These are phyloP conservation scores for Chaetomium tenue DNA, from an alignment of 495 filamentous ascomycete species.

Conservation along the genomic window DNA sequence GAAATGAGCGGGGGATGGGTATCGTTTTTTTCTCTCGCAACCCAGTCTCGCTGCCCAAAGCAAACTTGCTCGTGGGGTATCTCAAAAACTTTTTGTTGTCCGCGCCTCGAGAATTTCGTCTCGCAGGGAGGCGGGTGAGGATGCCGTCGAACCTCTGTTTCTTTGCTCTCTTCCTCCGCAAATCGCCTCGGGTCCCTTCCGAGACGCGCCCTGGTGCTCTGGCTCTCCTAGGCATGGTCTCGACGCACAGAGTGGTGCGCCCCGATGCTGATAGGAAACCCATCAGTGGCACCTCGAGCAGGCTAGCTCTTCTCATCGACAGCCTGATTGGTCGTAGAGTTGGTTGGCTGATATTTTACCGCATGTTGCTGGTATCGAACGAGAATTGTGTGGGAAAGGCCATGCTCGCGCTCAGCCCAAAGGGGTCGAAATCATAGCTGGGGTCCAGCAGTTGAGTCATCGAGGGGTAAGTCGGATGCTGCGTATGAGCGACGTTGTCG, in stretches of 20 bases:
- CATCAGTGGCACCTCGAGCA: background rate
- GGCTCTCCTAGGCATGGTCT: background rate
- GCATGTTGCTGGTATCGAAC: slow-evolving; percentile 66
- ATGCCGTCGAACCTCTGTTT: background rate
- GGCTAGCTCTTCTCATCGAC: background rate
- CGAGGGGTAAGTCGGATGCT: slow-evolving; percentile 49
- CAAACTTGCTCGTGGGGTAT: slow-evolving; percentile 25
- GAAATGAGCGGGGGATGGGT: background rate
- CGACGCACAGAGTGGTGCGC: background rate
- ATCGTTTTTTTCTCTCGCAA: slow-evolving; percentile 14
- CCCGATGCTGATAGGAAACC: background rate
- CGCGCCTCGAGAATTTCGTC: slow-evolving; percentile 9
- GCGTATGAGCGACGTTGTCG: slow-evolving; percentile 35
- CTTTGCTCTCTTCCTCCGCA: background rate
- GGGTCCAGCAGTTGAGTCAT: slow-evolving; percentile 75
- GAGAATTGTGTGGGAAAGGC: slow-evolving; percentile 88
- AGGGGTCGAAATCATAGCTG: slow-evolving; percentile 84
- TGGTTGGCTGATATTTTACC: slow-evolving; percentile 28
- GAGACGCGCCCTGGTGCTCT: background rate
- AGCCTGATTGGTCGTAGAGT: background rate
- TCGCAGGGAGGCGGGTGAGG: background rate
- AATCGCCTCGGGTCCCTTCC: too few species aligned
- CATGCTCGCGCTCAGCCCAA: slow-evolving; percentile 89
- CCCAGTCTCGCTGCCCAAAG: slow-evolving; percentile 16
- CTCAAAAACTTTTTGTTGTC: slow-evolving; percentile 17